A percentile compares a stretch with the other conserved stretches of the same genome.
These are phyloP conservation scores for Suillus subluteus DNA, from an alignment of 768 basidiomycete genomes.

Conservation along the genomic window DNA sequence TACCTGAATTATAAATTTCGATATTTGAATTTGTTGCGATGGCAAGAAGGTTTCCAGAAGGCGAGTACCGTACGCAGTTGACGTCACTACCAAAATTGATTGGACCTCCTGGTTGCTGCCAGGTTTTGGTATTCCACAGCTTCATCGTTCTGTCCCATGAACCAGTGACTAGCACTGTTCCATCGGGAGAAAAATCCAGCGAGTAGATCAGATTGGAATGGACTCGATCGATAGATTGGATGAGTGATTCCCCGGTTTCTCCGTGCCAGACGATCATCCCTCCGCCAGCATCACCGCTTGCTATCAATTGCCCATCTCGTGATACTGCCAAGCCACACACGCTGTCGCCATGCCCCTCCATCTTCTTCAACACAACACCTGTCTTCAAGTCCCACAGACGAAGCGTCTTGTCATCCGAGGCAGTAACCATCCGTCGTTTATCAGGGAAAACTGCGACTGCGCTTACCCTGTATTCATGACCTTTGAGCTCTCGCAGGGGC, in stretches of 20 bases:
- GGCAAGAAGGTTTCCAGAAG: not conserved
- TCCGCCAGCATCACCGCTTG: not conserved
- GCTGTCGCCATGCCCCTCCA: not conserved
- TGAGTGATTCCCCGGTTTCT: not conserved
- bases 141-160: not conserved
- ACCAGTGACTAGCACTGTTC: not conserved
- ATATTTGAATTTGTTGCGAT: not conserved
- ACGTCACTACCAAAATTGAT: not conserved
- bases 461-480: too few relatives aligned
- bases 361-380: not conserved
- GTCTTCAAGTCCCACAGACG: not conserved
- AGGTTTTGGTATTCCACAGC: not conserved
- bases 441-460: not conserved
- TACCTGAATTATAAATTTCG: too few relatives aligned
- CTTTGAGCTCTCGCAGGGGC: too few relatives aligned
- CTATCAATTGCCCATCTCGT: not conserved
- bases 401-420: not conserved
- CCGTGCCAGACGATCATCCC: not conserved
- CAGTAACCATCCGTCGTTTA: not conserved
- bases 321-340: not conserved
- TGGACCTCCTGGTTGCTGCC: not conserved
- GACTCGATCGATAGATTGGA: not conserved
- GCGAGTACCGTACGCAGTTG: not conserved
- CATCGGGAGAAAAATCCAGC: not conserved
- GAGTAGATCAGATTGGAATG: not conserved